Percentiles rank a stretch among this genome's conserved stretches.
These are phyloP conservation scores for Phytophthora hibernalis DNA, from an alignment of 352 stramenopile species.

Conservation along the genomic window DNA sequence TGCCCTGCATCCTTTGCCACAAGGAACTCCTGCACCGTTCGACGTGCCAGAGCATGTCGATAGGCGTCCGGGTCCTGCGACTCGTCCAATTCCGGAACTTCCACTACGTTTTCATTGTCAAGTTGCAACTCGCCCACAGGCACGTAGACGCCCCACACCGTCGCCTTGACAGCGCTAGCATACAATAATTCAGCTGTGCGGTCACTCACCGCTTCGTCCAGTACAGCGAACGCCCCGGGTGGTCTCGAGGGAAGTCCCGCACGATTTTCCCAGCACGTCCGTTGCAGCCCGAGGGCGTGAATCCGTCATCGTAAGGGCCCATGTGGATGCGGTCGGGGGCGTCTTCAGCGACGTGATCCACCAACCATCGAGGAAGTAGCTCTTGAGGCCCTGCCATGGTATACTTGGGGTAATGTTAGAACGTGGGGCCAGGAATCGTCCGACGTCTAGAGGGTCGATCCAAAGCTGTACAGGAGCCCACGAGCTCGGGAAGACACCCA, in stretches of 20 bases:
- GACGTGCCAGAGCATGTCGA: constrained; percentile 49
- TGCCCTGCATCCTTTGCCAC: constrained; percentile 26
- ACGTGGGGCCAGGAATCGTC: constrained; percentile 13
- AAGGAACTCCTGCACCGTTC: constrained; percentile 67
- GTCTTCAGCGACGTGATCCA: constrained; percentile 22
- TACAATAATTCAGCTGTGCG: constrained; percentile 62
- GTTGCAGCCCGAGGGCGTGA: constrained; percentile 65
- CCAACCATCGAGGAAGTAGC: constrained; percentile 39
- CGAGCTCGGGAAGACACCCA: background rate
- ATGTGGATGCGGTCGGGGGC: constrained; percentile 35
- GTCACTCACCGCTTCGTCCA: constrained; percentile 59
- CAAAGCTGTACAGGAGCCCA: background rate
- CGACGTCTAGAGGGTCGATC: background rate
- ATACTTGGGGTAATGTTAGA: constrained; percentile 5
- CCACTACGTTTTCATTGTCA: constrained; percentile 1
- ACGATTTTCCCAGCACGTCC: constrained; percentile 52
- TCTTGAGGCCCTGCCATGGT: constrained; percentile 34
- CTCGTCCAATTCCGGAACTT: constrained; percentile 17
- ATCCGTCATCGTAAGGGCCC: constrained; percentile 62
- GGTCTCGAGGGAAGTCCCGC: constrained; percentile 48
- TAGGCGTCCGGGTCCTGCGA: constrained; percentile 36
- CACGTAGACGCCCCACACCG: constrained; percentile 78
- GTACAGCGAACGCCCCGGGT: constrained; percentile 38
- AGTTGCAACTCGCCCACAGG: constrained; percentile 34
- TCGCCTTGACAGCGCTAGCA: constrained; percentile 58